Conservation (phyloP, 78 protist species). For the Guillardia theta region DNA sequence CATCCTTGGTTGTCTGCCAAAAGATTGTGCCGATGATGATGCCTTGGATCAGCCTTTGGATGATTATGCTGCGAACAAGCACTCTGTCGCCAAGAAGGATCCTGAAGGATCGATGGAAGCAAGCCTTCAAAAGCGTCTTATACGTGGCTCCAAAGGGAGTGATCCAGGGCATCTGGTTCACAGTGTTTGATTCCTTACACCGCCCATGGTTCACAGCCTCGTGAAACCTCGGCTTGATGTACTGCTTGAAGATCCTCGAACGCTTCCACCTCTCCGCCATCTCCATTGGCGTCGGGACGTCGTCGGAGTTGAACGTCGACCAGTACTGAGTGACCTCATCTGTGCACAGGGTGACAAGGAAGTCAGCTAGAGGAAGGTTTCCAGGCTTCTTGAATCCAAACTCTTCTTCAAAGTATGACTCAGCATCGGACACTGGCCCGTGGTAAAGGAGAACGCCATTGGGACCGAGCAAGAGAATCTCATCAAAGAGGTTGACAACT, state of each 20-base stretch:
- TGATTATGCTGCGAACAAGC: not conserved
- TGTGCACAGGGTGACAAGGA: not conserved
- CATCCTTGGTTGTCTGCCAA: not conserved
- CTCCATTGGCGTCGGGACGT: not conserved
- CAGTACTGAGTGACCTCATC: not conserved
- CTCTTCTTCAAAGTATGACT: not conserved
- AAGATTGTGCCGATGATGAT: not conserved
- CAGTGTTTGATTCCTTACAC: not conserved
- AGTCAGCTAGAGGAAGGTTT: not conserved
- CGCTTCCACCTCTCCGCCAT: not conserved
- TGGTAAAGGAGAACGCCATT: not conserved
- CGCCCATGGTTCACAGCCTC: not conserved
- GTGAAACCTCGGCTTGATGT: not conserved
- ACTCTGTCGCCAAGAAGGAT: not conserved
- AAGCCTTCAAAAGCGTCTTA: not conserved
- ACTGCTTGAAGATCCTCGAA: not conserved
- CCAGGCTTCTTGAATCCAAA: not conserved
- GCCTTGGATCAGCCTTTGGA: not conserved
- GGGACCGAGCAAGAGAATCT: not conserved
- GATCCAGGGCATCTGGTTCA: not conserved
- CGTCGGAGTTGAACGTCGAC: too few species aligned
- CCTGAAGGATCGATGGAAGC: not conserved
- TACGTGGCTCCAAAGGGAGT: not conserved
- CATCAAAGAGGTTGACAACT: not conserved
- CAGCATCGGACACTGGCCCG: not conserved